Evolutionary conservation across 345 rosid genomes (phyloP), one percentile per base, ranked within the genome.

Genomic region (Hibiscus trionum): DNA sequence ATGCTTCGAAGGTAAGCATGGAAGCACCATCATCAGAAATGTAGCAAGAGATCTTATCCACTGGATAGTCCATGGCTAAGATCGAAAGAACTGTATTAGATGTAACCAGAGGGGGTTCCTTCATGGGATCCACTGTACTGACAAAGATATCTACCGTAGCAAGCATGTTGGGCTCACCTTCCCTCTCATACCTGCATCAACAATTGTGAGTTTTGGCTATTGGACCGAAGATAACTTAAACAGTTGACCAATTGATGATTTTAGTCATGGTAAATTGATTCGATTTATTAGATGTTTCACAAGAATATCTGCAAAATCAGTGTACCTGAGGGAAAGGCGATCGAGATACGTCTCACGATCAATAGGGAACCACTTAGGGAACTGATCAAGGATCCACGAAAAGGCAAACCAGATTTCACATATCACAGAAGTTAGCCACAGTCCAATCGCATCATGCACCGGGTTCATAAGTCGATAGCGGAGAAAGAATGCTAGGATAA

Each of bases 381-480:
- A 94, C 90, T 94, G 96, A 86, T 94, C 98, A 52, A 94, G 95
- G 77, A 94, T 94, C 98, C 96, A 94, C 2, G 98, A 94, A 70
- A 94, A 59, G 3, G 98, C 98, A 60, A 94, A 94, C 98, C 96
- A 91, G 77, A 91, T 88, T 80, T 94, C 95, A 76, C 97, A 95
- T 70, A 87, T 82, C 27, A 92, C 85, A 75, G 99, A 90, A 55
- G 93, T 92, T 66, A 92, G 83, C 99, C 99, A 95, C 69, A 95
- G 91, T 17, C 97, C 97, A 69, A 90, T 73, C 10, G 99, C 97
- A 73, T 95, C 92, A 44, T 88, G 92, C 37, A 88, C 97, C 0
- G 99, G 99, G 73, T 95, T 89, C 88, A 89, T 44, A 31, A 92
- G 77, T 80, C 97, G 80, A 81, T 95, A 95, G 10, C 92, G 90